Percentiles rank a stretch among this genome's conserved stretches.
Conservation (phyloP, 2,329 filamentous ascomycete species). For the Paracorniculantispora psalliotae region DNA sequence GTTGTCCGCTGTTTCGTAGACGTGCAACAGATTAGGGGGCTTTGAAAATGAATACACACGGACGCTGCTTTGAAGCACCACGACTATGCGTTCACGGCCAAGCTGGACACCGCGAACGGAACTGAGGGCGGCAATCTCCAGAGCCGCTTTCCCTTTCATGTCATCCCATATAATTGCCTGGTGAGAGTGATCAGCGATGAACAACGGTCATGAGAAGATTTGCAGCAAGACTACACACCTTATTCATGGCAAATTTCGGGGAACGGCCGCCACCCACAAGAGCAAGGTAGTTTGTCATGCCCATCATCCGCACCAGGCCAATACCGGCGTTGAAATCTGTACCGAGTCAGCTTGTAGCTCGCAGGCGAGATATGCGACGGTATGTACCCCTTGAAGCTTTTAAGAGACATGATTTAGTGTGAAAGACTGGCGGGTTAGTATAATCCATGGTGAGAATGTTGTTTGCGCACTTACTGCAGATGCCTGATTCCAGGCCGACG, state of each 20-base stretch:
- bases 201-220: background rate
- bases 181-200: background rate
- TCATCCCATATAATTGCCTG: conserved; percentile 90
- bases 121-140: conserved; percentile 77
- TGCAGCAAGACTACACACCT: conserved; percentile 43
- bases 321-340: conserved; percentile 77
- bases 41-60: conserved; percentile 76
- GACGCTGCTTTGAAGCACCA: conserved; percentile 77
- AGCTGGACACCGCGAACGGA: conserved; percentile 76
- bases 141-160: conserved; percentile 62
- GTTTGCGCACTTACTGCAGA: conserved; percentile 58
- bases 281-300: conserved; percentile 79
- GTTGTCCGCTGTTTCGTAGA: conserved; percentile 85
- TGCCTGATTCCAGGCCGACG: conserved; percentile 79
- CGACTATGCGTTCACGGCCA: conserved; percentile 68
- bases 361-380: background rate
- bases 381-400: conserved; percentile 48
- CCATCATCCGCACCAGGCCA: conserved; percentile 80
- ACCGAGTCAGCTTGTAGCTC: background rate
- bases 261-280: conserved; percentile 82
- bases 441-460: background rate
- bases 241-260: conserved; percentile 83
- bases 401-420: conserved; percentile 65
- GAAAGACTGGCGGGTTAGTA: conserved; percentile 55
- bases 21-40: conserved; percentile 62